Base-by-base conservation (phyloP, 176 grass and related monocot genomes). In the Chrysopogon serrulatus region DNA sequence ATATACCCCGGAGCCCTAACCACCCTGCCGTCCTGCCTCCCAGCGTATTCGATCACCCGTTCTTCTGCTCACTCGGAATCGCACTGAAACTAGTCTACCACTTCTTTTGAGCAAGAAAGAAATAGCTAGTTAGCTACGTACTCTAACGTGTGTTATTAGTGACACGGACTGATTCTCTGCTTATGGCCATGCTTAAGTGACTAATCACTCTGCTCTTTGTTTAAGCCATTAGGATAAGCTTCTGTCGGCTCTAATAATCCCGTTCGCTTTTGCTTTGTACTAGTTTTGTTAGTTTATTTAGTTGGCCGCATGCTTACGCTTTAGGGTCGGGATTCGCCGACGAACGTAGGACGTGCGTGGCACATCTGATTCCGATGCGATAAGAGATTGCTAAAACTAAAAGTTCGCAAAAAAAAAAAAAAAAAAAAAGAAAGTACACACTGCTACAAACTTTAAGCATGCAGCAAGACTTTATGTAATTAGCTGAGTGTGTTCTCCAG, bases 291-390 rank as follows among this genome's bases (percentile, higher is more conserved):
- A 44, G 10, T 77, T 32, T 49, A 17, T 17, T 44, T 43, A 73
- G 42, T 32, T 31, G 18, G 51, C 19, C 8, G 35, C 41, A 30
- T 37, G 32, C 27, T 74, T 51, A 47, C 56, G 41, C 73, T 77
- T 78, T 44, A 78, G 13, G 36, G 3, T 16, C 3, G 2, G 14
- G 64, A 85, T 77, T 78, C 74, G 51, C 83, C 47, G 65, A 62
- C 73, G 17, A 43, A 7, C 14, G 10, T 17, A 23, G 44, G 43
- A 35, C 56, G 40, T 30, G 37, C 71, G 82, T 67, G 73, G 44
- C 82, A 56, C 44, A 68, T 84, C 82, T 42, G 82, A 68, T 77
- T 76, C 73, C 11, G 59, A 77, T 68, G 43, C 71, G 59, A 76
- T 76, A 76, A 76, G 41, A 8, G 15, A 27, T 56, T 36, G 5